Percentiles rank a stretch among this genome's conserved stretches.
Evolutionary conservation across 2,329 filamentous ascomycete genomes (phyloP).

Genomic region (Knoxdaviesia proteae): DNA sequence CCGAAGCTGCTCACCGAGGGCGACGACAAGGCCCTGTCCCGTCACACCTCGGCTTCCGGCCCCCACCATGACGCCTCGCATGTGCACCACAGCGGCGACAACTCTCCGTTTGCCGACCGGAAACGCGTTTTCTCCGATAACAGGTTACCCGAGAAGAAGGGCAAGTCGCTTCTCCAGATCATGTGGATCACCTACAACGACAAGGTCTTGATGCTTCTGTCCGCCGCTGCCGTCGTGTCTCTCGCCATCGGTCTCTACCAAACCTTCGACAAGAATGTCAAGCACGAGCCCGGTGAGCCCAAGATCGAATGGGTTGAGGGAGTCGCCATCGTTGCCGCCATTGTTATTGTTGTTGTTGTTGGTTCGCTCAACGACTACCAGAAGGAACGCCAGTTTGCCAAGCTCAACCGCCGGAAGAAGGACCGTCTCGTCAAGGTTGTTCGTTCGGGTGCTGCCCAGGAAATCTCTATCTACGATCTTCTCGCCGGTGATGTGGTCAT

Average conservation of each 20-base stretch:
- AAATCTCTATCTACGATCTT: slow-evolving; percentile 49
- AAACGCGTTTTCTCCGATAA: slow-evolving; percentile 55
- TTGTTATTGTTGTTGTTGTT: slow-evolving; percentile 55
- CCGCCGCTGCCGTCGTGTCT: slow-evolving; percentile 49
- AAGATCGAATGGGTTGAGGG: slow-evolving; percentile 63
- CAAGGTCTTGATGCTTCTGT: slow-evolving; percentile 56
- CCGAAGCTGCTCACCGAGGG: background rate
- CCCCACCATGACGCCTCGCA: background rate
- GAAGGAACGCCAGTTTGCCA: slow-evolving; percentile 62
- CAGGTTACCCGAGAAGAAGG: slow-evolving; percentile 50
- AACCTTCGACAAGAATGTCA: slow-evolving; percentile 32
- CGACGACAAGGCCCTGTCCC: slow-evolving; percentile 5
- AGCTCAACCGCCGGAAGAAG: slow-evolving; percentile 60
- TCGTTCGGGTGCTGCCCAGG: slow-evolving; percentile 47
- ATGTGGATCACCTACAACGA: slow-evolving; percentile 75
- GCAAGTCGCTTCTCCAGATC: slow-evolving; percentile 49
- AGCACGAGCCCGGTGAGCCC: slow-evolving; percentile 27
- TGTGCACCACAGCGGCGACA: slow-evolving; percentile 9
- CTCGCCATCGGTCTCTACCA: slow-evolving; percentile 58
- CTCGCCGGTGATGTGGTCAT: slow-evolving; percentile 50
- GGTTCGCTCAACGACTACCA: slow-evolving; percentile 64
- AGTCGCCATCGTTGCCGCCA: slow-evolving; percentile 64
- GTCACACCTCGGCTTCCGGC: background rate
- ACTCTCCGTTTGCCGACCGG: slow-evolving; percentile 31
- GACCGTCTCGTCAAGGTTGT: slow-evolving; percentile 52